phyloP scores from a whole-genome alignment of 148 eudicot genomes.

The Polygonum maritimum region DNA sequence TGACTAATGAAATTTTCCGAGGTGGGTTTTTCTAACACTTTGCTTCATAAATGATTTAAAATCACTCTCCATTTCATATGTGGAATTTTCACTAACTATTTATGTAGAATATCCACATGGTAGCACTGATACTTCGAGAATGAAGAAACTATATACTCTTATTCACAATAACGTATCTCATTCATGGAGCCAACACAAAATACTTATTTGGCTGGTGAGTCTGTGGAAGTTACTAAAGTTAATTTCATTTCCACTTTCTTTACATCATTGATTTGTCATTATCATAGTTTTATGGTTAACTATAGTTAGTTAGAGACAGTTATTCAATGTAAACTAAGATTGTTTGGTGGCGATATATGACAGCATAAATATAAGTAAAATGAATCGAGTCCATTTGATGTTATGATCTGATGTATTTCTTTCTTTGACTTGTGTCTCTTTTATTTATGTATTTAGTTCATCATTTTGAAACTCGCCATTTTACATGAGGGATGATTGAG shows the following conservation, averaged over 20 bases:
- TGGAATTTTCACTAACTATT: not conserved
- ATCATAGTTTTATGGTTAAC: not conserved
- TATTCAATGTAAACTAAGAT: too few species aligned
- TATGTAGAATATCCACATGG: conserved; percentile 12
- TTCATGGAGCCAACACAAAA: conserved; percentile 63
- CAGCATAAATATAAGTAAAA: too few species aligned
- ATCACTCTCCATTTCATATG: not conserved
- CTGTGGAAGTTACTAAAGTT: not conserved
- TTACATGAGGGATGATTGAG: too few species aligned
- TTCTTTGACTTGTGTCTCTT: too few species aligned
- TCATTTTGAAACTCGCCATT: too few species aligned
- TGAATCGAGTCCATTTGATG: too few species aligned
- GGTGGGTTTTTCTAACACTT: conserved; percentile 13
- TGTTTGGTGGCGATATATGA: too few species aligned
- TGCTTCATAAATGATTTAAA: not conserved
- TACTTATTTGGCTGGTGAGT: conserved; percentile 75
- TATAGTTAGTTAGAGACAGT: not conserved
- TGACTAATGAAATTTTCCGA: conserved; percentile 32
- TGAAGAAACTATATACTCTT: conserved; percentile 47
- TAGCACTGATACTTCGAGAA: conserved; percentile 22
- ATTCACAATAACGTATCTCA: conserved; percentile 43
- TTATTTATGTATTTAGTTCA: too few species aligned
- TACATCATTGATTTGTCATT: not conserved
- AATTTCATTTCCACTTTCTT: not conserved
- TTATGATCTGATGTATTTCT: too few species aligned